Base-by-base conservation (phyloP, 129 eudicot genomes). In the Flaveria sonorensis region DNA sequence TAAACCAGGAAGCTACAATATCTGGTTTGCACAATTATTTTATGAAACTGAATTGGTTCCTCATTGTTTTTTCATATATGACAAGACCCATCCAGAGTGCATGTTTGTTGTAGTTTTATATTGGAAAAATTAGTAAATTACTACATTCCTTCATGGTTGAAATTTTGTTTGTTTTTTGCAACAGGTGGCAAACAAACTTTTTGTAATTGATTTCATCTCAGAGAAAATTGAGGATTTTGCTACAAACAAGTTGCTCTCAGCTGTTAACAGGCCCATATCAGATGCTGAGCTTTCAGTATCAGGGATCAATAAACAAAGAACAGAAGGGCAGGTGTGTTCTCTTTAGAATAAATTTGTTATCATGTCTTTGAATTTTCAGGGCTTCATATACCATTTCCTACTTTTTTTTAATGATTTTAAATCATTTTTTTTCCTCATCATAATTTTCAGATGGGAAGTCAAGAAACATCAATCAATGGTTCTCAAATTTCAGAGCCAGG, bases 111-210 rank as follows among this genome's bases (percentile, higher is more conserved):
- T 21, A 12, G 42, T n/a, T 3, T 59, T 12, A 53, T 77, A 19
- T 36, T 21, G 48, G 45, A 18, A 42, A 51, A 76, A 9, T 2
- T 45, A 11, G 13, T 8, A 45, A 6, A 52, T 16, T 28, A 30
- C 52, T 50, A 48, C 16, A 32, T 30, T 52, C 18, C 23, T 76
- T 46, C 10, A 30, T 18, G 64, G 64, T 79, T 64, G 60, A 68
- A 55, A 19, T 21, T 48, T 48, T 71, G 40, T 79, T 39, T 56
- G 16, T 77, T 3, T 73, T 52, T 81, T 21, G 45, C 91, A 36
- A 36, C 40, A 95, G 99, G 99, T 89, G 82, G 85, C 97, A 19
- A 89, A 91, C 87, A 94, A 95, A 72, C 97, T 95, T 64, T 95
- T 84, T 75, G 85, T 81, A 28, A 84, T 91, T n/a, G 69, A 66